Evolutionary conservation across 2,329 filamentous ascomycete genomes (phyloP).

Genomic region (Drechslerella coelobrocha): DNA sequence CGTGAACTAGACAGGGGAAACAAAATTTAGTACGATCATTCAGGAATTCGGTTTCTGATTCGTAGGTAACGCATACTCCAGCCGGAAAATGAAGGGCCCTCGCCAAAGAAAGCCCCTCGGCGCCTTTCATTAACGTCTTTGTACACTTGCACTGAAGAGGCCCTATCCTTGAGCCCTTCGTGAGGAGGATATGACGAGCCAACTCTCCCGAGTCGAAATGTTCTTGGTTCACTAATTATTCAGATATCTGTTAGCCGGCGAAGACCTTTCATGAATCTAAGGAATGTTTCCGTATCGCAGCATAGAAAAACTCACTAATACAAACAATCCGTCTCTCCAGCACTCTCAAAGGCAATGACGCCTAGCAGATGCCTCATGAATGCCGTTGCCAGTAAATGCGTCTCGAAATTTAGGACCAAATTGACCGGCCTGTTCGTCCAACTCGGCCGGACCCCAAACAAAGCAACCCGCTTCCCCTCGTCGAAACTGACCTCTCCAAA

Average conservation of each 20-base stretch:
- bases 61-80: slow-evolving; percentile 32
- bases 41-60: background rate
- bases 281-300: background rate
- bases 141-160: slow-evolving; percentile 36
- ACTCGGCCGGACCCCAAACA: slow-evolving; percentile 38
- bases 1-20: slow-evolving; percentile 46
- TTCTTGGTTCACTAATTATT: slow-evolving; percentile 35
- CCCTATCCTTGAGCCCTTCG: slow-evolving; percentile 42
- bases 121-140: slow-evolving; percentile 48
- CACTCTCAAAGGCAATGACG: slow-evolving; percentile 27
- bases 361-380: slow-evolving; percentile 48
- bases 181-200: slow-evolving; percentile 36
- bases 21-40: background rate
- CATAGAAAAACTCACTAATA: slow-evolving; percentile 29
- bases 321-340: slow-evolving; percentile 43
- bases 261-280: background rate
- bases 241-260: slow-evolving; percentile 6
- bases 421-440: slow-evolving; percentile 41
- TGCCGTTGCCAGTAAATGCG: slow-evolving; percentile 28
- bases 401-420: slow-evolving; percentile 46
- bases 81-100: slow-evolving; percentile 41
- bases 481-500: slow-evolving; percentile 47
- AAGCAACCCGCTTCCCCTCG: slow-evolving; percentile 38
- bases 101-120: slow-evolving; percentile 31
- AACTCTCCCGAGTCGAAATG: slow-evolving; percentile 35